Base-by-base conservation (phyloP, 78 protist species). In the Dictyostelium brefeldianum region DNA sequence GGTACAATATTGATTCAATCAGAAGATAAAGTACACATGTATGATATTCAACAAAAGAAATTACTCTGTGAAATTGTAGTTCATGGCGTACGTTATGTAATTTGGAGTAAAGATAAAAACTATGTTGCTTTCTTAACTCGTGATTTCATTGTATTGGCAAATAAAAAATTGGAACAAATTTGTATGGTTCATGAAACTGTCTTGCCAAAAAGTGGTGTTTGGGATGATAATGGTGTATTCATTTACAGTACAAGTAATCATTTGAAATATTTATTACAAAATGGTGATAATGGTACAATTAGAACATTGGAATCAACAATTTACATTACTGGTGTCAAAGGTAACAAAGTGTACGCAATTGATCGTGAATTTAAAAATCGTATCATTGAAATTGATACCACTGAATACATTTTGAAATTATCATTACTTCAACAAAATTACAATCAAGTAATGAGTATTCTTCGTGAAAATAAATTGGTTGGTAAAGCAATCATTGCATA, bases 241-340 rank as follows among this genome's bases (percentile, higher is more conserved):
- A 67, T 99, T 54, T 99, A 98, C 97, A 89, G 98, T 27, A 99
- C 99, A 17, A 83, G 92, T 54, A 98, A 94, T 81, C 99, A 99
- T 95, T 77, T 99, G 85, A 99, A 99, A 91, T 98, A 97, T 83
- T 75, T 89, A 53, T 90, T 99, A 25, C 96, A 80, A 56, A 96
- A 79, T 75, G 99, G 99, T 31, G 99, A 98, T 90, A 41, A 43
- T 54, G 99, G 99, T 47, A 97, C 97, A 47, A 96, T 98, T 89
- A 95, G 98, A 48, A 98, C 99, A 10, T 90, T 98, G 43, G 98
- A 97, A 15, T 22, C 57, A n/a, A 99, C 99, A 0, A 77, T 98
- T 74, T 98, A 98, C 83, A 20, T 98, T 62, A 91, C 96, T 70
- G 48, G 73, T 36, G 96, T 82, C 43, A 46, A 41, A 57, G 96